Evolutionary conservation across 1,284 basidiomycete species (phyloP).

Genomic region (Moesziomyces aphidis): DNA sequence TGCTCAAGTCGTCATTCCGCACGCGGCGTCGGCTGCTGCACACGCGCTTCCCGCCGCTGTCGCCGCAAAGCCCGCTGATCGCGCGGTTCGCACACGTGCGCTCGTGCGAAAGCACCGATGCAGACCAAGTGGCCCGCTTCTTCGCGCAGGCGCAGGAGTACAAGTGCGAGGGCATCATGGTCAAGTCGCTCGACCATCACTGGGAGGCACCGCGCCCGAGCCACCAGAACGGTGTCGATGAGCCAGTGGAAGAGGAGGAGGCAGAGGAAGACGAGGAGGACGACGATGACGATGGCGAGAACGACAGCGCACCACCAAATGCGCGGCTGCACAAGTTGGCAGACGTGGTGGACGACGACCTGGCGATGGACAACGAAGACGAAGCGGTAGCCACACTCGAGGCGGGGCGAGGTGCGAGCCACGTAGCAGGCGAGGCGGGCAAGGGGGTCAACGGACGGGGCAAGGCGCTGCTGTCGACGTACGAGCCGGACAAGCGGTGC

Average conservation of each 20-base stretch:
- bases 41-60: conserved; percentile 68
- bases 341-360: conserved; percentile 55
- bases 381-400: conserved; percentile 36
- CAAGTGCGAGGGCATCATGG: conserved; percentile 91
- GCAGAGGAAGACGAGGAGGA: conserved; percentile 5
- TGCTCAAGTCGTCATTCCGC: conserved; percentile 80
- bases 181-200: conserved; percentile 77
- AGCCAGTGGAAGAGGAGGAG: conserved; percentile 15
- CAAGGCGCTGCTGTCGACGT: conserved; percentile 85
- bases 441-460: conserved; percentile 68
- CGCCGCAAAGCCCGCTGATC: conserved; percentile 69
- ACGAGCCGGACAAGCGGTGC: conserved; percentile 76
- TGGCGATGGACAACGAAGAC: conserved; percentile 53
- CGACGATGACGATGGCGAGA: conserved; percentile 41
- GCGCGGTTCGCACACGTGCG: conserved; percentile 83
- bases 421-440: conserved; percentile 23
- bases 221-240: conserved; percentile 66
- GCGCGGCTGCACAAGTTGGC: conserved; percentile 51
- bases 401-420: neutral
- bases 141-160: conserved; percentile 83
- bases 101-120: conserved; percentile 78
- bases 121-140: conserved; percentile 78
- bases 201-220: conserved; percentile 28
- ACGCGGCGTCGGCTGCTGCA: conserved; percentile 78
- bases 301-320: neutral